These are phyloP conservation scores for Irineochytrium annulatum DNA, from an alignment of 192 early-diverging fungal species.

Conservation along the genomic window DNA sequence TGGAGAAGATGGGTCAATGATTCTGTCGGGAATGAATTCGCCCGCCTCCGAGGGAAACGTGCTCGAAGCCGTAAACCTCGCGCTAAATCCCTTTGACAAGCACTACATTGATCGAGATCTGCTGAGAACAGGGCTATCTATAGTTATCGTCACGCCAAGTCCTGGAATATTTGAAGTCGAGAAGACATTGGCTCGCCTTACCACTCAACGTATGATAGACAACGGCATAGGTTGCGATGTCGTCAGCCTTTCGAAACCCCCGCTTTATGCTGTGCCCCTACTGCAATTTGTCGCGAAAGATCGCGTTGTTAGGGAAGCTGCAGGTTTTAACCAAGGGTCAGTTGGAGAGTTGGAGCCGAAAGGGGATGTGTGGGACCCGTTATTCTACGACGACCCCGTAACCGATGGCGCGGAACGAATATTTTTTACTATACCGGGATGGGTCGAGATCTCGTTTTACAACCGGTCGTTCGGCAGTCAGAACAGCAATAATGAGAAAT, in stretches of 20 bases:
- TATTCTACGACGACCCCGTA: slow-evolving; percentile 42
- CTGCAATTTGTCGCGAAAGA: slow-evolving; percentile 71
- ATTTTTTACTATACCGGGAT: slow-evolving; percentile 76
- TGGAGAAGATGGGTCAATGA: slow-evolving; percentile 37
- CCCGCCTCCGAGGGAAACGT: slow-evolving; percentile 90
- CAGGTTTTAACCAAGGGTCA: neutral
- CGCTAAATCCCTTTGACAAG: slow-evolving; percentile 89
- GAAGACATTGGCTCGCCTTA: slow-evolving; percentile 81
- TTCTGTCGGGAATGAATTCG: slow-evolving; percentile 72
- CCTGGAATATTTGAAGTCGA: slow-evolving; percentile 85
- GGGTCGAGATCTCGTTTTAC: slow-evolving; percentile 92
- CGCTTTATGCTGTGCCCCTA: slow-evolving; percentile 84
- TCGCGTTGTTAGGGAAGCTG: slow-evolving; percentile 1
- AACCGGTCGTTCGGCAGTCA: slow-evolving; percentile 30
- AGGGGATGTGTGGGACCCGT: slow-evolving; percentile 44
- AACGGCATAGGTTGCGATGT: slow-evolving; percentile 88
- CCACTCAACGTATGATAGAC: slow-evolving; percentile 90
- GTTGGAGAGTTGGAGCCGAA: slow-evolving; percentile 2
- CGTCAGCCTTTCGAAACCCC: slow-evolving; percentile 82
- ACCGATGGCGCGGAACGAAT: slow-evolving; percentile 21
- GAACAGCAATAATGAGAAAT: slow-evolving; percentile 29
- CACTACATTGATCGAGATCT: slow-evolving; percentile 95
- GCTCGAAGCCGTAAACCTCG: slow-evolving; percentile 93
- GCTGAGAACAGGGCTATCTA: slow-evolving; percentile 81
- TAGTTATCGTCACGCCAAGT: slow-evolving; percentile 85